phyloP scores from a whole-genome alignment of 108 stramenopile species.

The Pseudonitzschia delicatissima region DNA sequence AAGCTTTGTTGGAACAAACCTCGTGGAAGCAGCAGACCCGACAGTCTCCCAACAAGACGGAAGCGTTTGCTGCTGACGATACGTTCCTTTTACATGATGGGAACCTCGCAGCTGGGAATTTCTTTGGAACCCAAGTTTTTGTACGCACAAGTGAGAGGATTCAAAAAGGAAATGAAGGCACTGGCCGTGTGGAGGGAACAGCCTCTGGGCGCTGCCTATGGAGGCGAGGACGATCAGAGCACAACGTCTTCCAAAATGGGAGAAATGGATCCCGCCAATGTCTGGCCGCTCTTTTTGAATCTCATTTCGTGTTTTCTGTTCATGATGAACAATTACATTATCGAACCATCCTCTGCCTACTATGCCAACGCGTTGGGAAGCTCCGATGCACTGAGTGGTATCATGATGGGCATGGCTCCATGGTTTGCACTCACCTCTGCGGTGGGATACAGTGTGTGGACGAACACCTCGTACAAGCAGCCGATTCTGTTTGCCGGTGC shows the following conservation, averaged over 20 bases:
- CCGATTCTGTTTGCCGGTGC: constrained; percentile 68
- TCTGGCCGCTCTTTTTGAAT: constrained; percentile 32
- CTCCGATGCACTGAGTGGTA: constrained; percentile 63
- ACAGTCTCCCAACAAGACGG: constrained; percentile 11
- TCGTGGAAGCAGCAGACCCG: constrained; percentile 6
- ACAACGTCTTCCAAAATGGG: background rate
- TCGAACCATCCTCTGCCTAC: constrained; percentile 71
- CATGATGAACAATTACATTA: constrained; percentile 87
- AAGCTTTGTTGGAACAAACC: background rate
- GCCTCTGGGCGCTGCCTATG: background rate
- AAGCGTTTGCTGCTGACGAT: constrained; percentile 11
- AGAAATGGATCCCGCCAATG: constrained; percentile 14
- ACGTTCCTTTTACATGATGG: constrained; percentile 15
- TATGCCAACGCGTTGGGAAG: constrained; percentile 78
- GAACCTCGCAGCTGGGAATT: constrained; percentile 13
- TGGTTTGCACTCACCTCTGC: constrained; percentile 65
- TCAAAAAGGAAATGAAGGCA: constrained; percentile 16
- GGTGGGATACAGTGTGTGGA: constrained; percentile 71
- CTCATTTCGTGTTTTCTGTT: constrained; percentile 76
- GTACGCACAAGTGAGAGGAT: background rate
- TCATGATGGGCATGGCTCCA: constrained; percentile 80
- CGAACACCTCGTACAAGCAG: constrained; percentile 65
- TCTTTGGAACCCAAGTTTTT: constrained; percentile 25
- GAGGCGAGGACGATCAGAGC: background rate
- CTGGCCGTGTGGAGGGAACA: constrained; percentile 11